phyloP scores from a whole-genome alignment of 768 basidiomycete genomes.

The Favolaschia claudopus region DNA sequence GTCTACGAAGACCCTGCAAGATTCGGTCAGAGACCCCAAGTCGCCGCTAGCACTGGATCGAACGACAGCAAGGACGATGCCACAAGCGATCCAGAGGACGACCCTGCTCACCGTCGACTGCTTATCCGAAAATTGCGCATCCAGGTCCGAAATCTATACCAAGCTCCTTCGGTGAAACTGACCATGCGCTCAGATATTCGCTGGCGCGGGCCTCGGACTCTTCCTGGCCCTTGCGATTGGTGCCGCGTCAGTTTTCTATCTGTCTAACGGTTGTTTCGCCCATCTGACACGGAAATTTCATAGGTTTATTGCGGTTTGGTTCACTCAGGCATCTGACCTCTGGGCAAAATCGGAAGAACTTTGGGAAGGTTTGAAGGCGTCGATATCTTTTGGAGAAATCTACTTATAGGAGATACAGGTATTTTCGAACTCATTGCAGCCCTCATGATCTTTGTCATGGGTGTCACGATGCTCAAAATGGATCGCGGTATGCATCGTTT shows the following conservation, averaged over 20 bases:
- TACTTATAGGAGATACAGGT: slow-evolving; percentile 45
- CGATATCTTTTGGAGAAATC: neutral
- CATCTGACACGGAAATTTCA: neutral
- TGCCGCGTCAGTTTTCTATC: slow-evolving; percentile 58
- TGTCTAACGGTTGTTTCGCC: neutral
- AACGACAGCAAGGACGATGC: slow-evolving; percentile 39
- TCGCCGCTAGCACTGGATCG: slow-evolving; percentile 9
- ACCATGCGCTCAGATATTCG: slow-evolving; percentile 62
- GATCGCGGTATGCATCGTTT: slow-evolving; percentile 60
- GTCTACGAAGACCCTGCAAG: slow-evolving; percentile 49
- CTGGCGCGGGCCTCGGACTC: slow-evolving; percentile 80
- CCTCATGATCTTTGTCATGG: slow-evolving; percentile 92
- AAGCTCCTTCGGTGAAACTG: neutral
- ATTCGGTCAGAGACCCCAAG: slow-evolving; percentile 18
- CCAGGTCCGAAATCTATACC: slow-evolving; percentile 51
- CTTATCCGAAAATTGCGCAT: slow-evolving; percentile 74
- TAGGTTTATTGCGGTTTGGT: slow-evolving; percentile 92
- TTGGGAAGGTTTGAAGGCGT: slow-evolving; percentile 82
- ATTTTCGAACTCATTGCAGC: slow-evolving; percentile 75
- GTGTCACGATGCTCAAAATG: slow-evolving; percentile 93
- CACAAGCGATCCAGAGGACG: slow-evolving; percentile 37
- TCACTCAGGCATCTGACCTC: slow-evolving; percentile 85
- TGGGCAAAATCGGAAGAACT: slow-evolving; percentile 86
- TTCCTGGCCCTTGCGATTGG: slow-evolving; percentile 83
- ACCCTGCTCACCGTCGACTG: slow-evolving; percentile 43